Evolutionary conservation across 1,284 basidiomycete genomes (phyloP).

Genomic region (Agroathelia rolfsii): DNA sequence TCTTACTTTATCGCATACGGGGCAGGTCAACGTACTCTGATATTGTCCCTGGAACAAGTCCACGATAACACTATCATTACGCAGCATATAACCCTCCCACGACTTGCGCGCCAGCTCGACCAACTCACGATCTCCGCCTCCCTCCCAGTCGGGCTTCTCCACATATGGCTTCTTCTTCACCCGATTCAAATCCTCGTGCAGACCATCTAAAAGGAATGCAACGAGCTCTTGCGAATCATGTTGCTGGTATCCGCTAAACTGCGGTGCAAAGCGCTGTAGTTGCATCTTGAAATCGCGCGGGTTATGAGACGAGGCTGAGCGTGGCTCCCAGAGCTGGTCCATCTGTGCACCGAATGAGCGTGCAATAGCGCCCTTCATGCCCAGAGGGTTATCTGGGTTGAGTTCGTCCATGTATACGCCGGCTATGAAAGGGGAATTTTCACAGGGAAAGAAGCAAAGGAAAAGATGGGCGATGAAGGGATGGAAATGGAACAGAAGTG

Average conservation of each 20-base stretch:
- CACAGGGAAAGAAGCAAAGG: constrained; percentile 7
- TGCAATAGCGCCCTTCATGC: constrained; percentile 93
- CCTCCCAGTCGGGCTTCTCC: constrained; percentile 97
- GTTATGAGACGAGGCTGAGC: constrained; percentile 47
- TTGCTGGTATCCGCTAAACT: constrained; percentile 95
- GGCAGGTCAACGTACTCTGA: constrained; percentile 89
- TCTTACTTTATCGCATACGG: constrained; percentile 85
- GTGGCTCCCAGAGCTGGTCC: constrained; percentile 69
- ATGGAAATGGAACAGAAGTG: neutral
- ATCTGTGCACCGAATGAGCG: constrained; percentile 84
- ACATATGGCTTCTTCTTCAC: constrained; percentile 93
- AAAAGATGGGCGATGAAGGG: neutral
- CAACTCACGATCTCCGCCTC: constrained; percentile 78
- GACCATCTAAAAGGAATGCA: constrained; percentile 92
- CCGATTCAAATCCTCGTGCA: constrained; percentile 96
- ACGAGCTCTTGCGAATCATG: constrained; percentile 98
- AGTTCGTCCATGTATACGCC: constrained; percentile 83
- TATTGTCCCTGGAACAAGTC: constrained; percentile 99
- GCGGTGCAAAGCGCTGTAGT: constrained; percentile 75
- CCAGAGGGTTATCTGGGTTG: constrained; percentile 91
- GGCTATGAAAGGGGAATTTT: constrained; percentile 30
- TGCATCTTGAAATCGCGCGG: constrained; percentile 93
- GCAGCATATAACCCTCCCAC: constrained; percentile 96
- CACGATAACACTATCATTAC: constrained; percentile 98
- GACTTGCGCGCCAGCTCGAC: constrained; percentile 78